These are phyloP conservation scores for Ambrosiella cleistominuta DNA, from an alignment of 2,329 filamentous ascomycete species.

Conservation along the genomic window DNA sequence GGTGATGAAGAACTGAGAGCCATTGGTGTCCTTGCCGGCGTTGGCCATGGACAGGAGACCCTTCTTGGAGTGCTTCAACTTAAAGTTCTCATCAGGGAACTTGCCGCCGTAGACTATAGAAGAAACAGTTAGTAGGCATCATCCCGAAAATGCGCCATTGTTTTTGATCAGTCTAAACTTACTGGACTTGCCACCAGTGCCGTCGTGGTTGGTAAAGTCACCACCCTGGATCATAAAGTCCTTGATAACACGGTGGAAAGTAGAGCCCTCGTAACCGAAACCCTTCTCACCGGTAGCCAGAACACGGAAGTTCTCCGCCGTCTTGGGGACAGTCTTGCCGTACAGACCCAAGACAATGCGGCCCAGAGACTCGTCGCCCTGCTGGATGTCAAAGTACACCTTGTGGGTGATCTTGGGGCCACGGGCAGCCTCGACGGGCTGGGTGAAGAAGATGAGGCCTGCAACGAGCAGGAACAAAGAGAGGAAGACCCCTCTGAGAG, in stretches of 20 bases:
- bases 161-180: slow-evolving; percentile 22
- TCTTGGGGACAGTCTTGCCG: slow-evolving; percentile 72
- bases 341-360: slow-evolving; percentile 70
- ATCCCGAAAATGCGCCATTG: not conserved
- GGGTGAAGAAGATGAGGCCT: slow-evolving; percentile 56
- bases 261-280: slow-evolving; percentile 64
- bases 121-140: not conserved
- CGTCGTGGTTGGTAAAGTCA: slow-evolving; percentile 69
- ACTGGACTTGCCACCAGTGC: slow-evolving; percentile 75
- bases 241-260: slow-evolving; percentile 83
- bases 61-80: slow-evolving; percentile 79
- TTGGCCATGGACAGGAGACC: slow-evolving; percentile 76
- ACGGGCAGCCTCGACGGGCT: slow-evolving; percentile 56
- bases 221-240: slow-evolving; percentile 84
- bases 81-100: slow-evolving; percentile 87
- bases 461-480: slow-evolving; percentile 61
- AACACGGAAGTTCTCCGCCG: slow-evolving; percentile 55
- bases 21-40: slow-evolving; percentile 70
- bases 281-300: slow-evolving; percentile 75
- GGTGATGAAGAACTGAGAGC: slow-evolving; percentile 84
- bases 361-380: slow-evolving; percentile 57
- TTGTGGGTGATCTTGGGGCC: slow-evolving; percentile 93
- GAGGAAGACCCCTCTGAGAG: slow-evolving; percentile 50
- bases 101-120: slow-evolving; percentile 62
- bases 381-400: slow-evolving; percentile 73